Conservation (phyloP, 176 grass and related monocot species). For the Leersia perrieri region DNA sequence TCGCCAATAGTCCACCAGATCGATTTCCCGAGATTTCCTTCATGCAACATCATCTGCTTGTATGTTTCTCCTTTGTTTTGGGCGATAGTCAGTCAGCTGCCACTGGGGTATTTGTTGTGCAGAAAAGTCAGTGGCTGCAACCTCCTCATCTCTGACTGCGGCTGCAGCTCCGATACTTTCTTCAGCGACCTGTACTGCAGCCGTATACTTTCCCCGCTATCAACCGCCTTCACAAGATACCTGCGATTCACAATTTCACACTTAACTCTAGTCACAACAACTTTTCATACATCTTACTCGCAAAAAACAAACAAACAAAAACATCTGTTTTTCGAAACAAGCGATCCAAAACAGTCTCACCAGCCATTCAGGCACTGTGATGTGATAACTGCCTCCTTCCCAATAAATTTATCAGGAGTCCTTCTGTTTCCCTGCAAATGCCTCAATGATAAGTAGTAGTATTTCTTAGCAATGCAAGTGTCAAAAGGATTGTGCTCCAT, state of each 20-base stretch:
- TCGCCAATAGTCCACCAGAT: background rate
- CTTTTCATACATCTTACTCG: background rate
- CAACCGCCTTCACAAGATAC: slow-evolving; percentile 75
- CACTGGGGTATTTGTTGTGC: background rate
- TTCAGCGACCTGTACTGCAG: slow-evolving; percentile 71
- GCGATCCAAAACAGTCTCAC: slow-evolving; percentile 22
- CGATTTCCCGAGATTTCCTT: too few relatives aligned
- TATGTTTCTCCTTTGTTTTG: background rate
- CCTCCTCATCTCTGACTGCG: slow-evolving; percentile 31
- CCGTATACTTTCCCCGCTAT: slow-evolving; percentile 65
- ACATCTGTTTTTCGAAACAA: background rate
- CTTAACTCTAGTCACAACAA: background rate
- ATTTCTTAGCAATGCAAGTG: background rate
- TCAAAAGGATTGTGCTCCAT: background rate
- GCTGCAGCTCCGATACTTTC: slow-evolving; percentile 38
- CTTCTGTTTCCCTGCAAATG: slow-evolving; percentile 68
- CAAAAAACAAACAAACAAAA: background rate
- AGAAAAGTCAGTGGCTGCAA: slow-evolving; percentile 18
- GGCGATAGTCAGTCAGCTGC: background rate
- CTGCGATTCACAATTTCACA: slow-evolving; percentile 22
- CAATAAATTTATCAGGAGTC: slow-evolving; percentile 72
- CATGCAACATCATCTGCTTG: background rate
- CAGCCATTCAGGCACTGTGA: slow-evolving; percentile 87
- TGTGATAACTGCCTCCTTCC: slow-evolving; percentile 76
- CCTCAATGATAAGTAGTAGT: slow-evolving; percentile 6